phyloP scores from a whole-genome alignment of 2,329 filamentous ascomycete species.

The Fusarium sp. region DNA sequence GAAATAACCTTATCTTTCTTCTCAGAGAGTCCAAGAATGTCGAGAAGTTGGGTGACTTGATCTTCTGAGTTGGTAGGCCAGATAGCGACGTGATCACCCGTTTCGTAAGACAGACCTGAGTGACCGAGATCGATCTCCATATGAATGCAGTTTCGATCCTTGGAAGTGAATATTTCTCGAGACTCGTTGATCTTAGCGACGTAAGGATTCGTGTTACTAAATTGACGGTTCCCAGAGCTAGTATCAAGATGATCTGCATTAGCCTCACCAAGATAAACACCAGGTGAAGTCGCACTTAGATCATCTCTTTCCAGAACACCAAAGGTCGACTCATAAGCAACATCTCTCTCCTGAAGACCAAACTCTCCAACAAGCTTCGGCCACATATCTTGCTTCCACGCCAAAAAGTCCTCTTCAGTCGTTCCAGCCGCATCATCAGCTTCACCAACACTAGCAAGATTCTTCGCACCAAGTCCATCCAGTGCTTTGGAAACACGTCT shows the following conservation, averaged over 20 bases:
- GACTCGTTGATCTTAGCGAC: background rate
- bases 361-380: background rate
- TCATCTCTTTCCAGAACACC: slow-evolving; percentile 2
- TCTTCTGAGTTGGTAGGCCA: background rate
- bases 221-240: background rate
- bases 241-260: background rate
- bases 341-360: background rate
- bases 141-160: background rate
- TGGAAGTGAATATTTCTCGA: background rate
- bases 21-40: background rate
- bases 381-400: slow-evolving; percentile 8
- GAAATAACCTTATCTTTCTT: background rate
- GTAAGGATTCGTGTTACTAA: background rate
- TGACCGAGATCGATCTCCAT: background rate
- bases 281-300: background rate
- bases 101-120: background rate
- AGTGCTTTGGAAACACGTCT: background rate
- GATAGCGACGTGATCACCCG: background rate
- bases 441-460: background rate
- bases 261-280: background rate
- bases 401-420: background rate
- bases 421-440: background rate
- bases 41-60: background rate
- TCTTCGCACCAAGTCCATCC: background rate
- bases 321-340: background rate